Evolutionary conservation across 257 asterid genomes (phyloP).

Genomic region (Gynochthodes officinalis): DNA sequence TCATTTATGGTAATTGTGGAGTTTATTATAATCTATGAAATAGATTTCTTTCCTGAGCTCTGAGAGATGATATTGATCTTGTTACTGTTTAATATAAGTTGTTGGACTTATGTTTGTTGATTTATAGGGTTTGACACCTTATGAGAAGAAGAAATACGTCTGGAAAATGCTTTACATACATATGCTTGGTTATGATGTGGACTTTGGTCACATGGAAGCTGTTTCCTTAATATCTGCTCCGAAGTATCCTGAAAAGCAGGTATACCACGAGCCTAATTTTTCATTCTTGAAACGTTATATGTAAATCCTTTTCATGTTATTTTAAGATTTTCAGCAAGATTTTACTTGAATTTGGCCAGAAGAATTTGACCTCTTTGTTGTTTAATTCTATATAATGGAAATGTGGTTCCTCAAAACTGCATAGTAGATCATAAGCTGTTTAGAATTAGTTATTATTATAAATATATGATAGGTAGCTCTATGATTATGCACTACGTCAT

Average conservation of each 20-base stretch:
- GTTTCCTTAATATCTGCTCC: slow-evolving; percentile 98
- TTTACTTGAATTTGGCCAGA: neutral
- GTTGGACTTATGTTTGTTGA: slow-evolving; percentile 7
- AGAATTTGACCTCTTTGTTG: neutral
- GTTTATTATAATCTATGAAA: neutral
- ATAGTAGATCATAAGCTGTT: neutral
- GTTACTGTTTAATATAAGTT: neutral
- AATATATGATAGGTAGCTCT: neutral
- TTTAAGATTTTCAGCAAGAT: neutral
- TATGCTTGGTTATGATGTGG: slow-evolving; percentile 99
- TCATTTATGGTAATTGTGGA: neutral
- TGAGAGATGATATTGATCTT: slow-evolving; percentile 1
- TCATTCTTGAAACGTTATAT: neutral
- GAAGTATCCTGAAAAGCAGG: slow-evolving; percentile 99
- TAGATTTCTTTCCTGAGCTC: neutral
- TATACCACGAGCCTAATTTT: slow-evolving; percentile 18
- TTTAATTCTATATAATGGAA: neutral
- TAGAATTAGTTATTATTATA: neutral
- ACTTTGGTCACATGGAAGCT: slow-evolving; percentile 99
- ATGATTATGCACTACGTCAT: neutral
- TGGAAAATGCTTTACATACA: slow-evolving; percentile 99
- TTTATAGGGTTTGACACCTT: slow-evolving; percentile 79
- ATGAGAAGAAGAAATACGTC: slow-evolving; percentile 97
- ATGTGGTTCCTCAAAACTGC: too few species aligned
- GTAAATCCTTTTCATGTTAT: neutral